A percentile compares a stretch with the other conserved stretches of the same genome.
Evolutionary conservation across 2,329 filamentous ascomycete genomes (phyloP).

Genomic region (Cytospora mali): DNA sequence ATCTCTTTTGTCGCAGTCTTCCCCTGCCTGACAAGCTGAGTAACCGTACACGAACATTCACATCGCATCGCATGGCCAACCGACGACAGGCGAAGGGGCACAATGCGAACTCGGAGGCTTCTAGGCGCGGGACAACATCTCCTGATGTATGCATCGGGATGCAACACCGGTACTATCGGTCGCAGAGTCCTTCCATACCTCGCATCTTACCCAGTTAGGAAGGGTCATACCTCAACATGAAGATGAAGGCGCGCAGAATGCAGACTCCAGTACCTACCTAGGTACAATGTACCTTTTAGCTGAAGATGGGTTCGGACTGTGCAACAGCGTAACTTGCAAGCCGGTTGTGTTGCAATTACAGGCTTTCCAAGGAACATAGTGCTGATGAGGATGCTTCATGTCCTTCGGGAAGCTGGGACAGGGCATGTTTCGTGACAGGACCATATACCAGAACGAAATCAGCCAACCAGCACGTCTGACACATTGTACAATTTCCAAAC

Average conservation of each 20-base stretch:
- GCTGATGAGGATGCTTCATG: slow-evolving; percentile 13
- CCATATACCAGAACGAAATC: not conserved
- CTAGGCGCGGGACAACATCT: not conserved
- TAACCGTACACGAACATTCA: slow-evolving; percentile 21
- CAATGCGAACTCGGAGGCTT: slow-evolving; percentile 1
- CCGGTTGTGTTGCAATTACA: not conserved
- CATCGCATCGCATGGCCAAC: slow-evolving; percentile 15
- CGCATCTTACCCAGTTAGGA: not conserved
- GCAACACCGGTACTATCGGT: not conserved
- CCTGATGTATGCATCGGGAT: slow-evolving; percentile 1
- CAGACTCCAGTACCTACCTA: not conserved
- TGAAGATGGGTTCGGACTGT: not conserved
- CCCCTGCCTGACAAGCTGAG: slow-evolving; percentile 26
- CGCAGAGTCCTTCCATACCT: not conserved
- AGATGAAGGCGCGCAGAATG: not conserved
- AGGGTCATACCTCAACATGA: not conserved
- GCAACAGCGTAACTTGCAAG: not conserved
- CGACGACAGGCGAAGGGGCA: slow-evolving; percentile 9
- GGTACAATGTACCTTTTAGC: not conserved
- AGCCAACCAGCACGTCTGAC: not conserved
- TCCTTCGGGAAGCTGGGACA: slow-evolving; percentile 23
- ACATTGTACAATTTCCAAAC: not conserved
- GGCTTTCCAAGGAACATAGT: not conserved
- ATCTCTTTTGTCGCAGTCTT: slow-evolving; percentile 15
- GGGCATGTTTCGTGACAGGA: slow-evolving; percentile 4